A percentile compares a stretch with the other conserved stretches of the same genome.
Evolutionary conservation across 1,284 basidiomycete species (phyloP).

Genomic region (Neotropicomus parvogracilis): DNA sequence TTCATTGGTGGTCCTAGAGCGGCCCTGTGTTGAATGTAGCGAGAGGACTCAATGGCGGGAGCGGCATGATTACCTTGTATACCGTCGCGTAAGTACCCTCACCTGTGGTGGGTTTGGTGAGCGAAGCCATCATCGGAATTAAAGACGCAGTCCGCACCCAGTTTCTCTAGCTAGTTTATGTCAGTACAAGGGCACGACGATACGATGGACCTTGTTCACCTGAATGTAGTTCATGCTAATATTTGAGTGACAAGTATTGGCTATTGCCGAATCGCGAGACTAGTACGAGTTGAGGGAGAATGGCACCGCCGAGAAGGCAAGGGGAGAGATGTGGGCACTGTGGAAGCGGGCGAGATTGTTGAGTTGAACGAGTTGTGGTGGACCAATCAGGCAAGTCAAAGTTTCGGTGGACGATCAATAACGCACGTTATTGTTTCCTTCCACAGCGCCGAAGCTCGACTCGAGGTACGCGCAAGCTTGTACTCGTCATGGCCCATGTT

Average conservation of each 20-base stretch:
- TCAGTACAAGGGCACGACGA: constrained; percentile 12
- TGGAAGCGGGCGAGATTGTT: not conserved
- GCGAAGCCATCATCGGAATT: constrained; percentile 1
- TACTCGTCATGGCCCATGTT: not conserved
- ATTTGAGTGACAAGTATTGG: not conserved
- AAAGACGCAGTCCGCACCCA: constrained; percentile 20
- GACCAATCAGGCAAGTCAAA: constrained; percentile 6
- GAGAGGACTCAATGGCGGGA: not conserved
- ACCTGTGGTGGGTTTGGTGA: constrained; percentile 40
- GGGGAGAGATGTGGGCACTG: constrained; percentile 2
- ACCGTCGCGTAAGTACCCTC: constrained; percentile 89
- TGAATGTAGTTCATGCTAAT: constrained; percentile 34
- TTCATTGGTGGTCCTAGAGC: constrained; percentile 83
- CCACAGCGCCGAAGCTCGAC: not conserved
- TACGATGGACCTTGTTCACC: constrained; percentile 15
- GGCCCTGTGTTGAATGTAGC: constrained; percentile 51
- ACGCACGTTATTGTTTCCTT: not conserved
- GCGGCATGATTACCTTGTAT: constrained; percentile 64
- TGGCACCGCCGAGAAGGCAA: constrained; percentile 4
- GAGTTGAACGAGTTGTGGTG: not conserved
- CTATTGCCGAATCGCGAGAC: constrained; percentile 1
- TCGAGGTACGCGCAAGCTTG: constrained; percentile 5
- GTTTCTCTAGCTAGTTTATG: constrained; percentile 30
- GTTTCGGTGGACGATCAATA: not conserved
- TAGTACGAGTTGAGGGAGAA: constrained; percentile 4